phyloP scores from a whole-genome alignment of 345 rosid genomes.

The Laguncularia racemosa region DNA sequence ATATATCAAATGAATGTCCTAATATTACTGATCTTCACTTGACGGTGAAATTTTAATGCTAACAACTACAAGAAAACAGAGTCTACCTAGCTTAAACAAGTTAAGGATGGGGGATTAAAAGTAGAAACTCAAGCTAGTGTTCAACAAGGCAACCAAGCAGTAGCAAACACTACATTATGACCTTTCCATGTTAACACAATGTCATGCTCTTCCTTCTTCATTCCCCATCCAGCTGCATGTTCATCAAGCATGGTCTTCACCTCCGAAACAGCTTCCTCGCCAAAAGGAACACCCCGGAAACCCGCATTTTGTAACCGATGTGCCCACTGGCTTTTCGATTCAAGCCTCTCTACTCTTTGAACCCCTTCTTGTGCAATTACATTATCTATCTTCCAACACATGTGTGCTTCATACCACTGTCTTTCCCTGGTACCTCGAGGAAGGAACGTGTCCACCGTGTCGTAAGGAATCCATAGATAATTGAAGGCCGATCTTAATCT shows the following conservation, averaged over 20 bases:
- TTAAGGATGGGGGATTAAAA: constrained; percentile 1
- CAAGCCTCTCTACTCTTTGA: constrained; percentile 72
- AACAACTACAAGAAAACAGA: background rate
- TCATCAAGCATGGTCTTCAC: constrained; percentile 77
- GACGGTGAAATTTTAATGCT: background rate
- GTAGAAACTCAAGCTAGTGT: background rate
- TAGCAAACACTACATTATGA: constrained; percentile 85
- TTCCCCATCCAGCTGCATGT: constrained; percentile 91
- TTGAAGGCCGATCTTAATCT: constrained; percentile 65
- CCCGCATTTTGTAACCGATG: constrained; percentile 59
- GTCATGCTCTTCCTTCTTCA: constrained; percentile 75
- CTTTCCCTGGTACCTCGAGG: constrained; percentile 67
- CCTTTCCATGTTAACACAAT: constrained; percentile 95
- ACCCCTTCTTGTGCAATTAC: constrained; percentile 68
- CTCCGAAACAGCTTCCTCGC: constrained; percentile 52
- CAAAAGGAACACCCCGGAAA: constrained; percentile 40
- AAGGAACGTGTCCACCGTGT: constrained; percentile 64
- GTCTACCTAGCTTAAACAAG: background rate
- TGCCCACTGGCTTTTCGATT: constrained; percentile 63
- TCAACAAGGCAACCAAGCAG: constrained; percentile 66
- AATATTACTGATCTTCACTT: background rate
- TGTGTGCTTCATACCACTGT: constrained; percentile 71
- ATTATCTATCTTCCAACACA: constrained; percentile 83
- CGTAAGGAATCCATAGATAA: constrained; percentile 91
- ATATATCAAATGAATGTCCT: too few relatives aligned